Conservation (phyloP, 495 filamentous ascomycete species). For the Friedmanniomyces endolithicus region DNA sequence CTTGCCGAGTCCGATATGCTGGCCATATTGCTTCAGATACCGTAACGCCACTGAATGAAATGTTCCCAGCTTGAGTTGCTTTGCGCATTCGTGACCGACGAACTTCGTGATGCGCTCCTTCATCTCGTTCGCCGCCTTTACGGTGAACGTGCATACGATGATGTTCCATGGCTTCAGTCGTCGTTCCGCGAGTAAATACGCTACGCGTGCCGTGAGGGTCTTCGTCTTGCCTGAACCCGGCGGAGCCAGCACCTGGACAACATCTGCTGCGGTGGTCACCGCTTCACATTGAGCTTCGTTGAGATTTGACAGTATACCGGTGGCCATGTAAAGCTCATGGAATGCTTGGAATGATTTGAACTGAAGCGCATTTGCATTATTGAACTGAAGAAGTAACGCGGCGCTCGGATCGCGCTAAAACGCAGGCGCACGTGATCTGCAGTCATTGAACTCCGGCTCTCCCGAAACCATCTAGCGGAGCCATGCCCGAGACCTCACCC, state of each 20-base stretch:
- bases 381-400: not conserved
- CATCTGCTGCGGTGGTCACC: constrained; percentile 62
- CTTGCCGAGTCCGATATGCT: constrained; percentile 65
- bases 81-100: constrained; percentile 64
- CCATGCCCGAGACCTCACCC: no score
- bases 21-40: constrained; percentile 76
- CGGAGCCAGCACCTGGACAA: constrained; percentile 79
- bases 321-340: not conserved
- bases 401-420: not conserved
- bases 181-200: constrained; percentile 75
- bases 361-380: no score
- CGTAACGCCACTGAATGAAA: constrained; percentile 89
- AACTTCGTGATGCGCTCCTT: constrained; percentile 69
- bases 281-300: constrained; percentile 77
- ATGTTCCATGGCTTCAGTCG: constrained; percentile 79
- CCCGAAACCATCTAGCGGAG: no score
- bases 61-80: constrained; percentile 74
- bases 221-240: constrained; percentile 82
- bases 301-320: constrained; percentile 54
- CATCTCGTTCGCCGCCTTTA: constrained; percentile 96
- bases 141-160: constrained; percentile 94
- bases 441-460: no score
- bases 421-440: not conserved
- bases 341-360: constrained; percentile 23
- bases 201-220: constrained; percentile 86